Percentiles rank a stretch among this genome's conserved stretches.
Conservation (phyloP, 108 stramenopile genomes). For the Mediolabrus comicus region DNA sequence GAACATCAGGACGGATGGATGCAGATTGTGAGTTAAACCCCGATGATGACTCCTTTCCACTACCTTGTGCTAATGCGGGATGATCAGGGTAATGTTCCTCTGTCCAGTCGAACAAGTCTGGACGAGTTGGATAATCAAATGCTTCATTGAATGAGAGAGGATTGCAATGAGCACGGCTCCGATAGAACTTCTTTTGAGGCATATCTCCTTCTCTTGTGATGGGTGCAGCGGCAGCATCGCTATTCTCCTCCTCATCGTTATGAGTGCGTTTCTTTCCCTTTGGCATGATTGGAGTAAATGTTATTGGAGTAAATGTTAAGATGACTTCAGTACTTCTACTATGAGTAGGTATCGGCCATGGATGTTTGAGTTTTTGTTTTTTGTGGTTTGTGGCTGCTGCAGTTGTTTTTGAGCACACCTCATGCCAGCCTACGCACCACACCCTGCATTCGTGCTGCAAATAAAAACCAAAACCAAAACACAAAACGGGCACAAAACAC, state of each 20-base stretch:
- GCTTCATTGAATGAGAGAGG: constrained; percentile 94
- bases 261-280: constrained; percentile 19
- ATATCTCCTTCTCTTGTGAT: constrained; percentile 83
- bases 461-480: not conserved
- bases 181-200: constrained; percentile 96
- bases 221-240: constrained; percentile 19
- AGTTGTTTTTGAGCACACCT: not conserved
- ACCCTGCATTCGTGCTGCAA: too few species aligned
- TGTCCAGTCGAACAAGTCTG: constrained; percentile 88
- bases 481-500: not conserved
- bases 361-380: too few species aligned
- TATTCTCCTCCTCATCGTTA: not conserved
- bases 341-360: too few species aligned
- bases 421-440: not conserved
- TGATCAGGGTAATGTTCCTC: constrained; percentile 71
- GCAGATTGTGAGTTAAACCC: not conserved
- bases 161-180: constrained; percentile 96
- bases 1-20: too few species aligned
- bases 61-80: constrained; percentile 18
- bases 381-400: not conserved
- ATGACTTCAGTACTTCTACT: too few species aligned
- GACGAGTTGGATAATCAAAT: constrained; percentile 85
- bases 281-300: not conserved
- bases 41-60: not conserved
- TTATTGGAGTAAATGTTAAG: too few species aligned